Base-by-base conservation (phyloP, 179 eudicot species). In the Nepenthes alata region DNA sequence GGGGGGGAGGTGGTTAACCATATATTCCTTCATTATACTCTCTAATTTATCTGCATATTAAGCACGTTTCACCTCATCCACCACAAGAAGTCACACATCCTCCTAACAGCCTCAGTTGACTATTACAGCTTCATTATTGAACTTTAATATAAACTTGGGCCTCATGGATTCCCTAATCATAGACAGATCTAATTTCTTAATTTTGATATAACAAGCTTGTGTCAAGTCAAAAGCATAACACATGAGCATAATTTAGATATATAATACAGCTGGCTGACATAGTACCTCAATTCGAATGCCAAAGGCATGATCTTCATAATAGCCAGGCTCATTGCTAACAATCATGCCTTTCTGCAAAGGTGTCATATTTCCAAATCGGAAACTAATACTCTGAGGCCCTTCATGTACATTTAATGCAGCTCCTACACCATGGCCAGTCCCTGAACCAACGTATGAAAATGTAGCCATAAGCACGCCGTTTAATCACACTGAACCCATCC, bases 401-500 rank as follows among this genome's bases (percentile, higher is more conserved):
- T 93, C 98, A 61, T 89, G 97, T 71, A 93, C 98, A 78, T 93
- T 93, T 62, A 93, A 65, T 45, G 95, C 97, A 68, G 98, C 97
- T 66, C 97, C 98, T 41, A 93, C 98, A 61, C 98, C 98, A 77
- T 93, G 98, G 47, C 97, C 98, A 39, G 98, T 93, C 61, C 98
- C 98, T 93, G 70, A 72, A 60, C 25, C 60, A 64, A 10, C 57
- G 58, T 60, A 58, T 15, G 37, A 15, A 50, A 62, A 57, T 37
- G 16, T 6, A 62, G 8, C 25, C 25, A 25, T 13, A 15, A 55
- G 57, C 47, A 47, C 37, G 25, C 25, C 25, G 25, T 25, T 25
- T n/a, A 63, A 4, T 41, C 8, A 41, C 6, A 38, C 16, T 51
- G 54, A 60, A 54, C 37, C 37, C 14, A 37, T 35, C 48, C n/a